phyloP scores from a whole-genome alignment of 208 protist genomes.

The Phytomonas francai region DNA sequence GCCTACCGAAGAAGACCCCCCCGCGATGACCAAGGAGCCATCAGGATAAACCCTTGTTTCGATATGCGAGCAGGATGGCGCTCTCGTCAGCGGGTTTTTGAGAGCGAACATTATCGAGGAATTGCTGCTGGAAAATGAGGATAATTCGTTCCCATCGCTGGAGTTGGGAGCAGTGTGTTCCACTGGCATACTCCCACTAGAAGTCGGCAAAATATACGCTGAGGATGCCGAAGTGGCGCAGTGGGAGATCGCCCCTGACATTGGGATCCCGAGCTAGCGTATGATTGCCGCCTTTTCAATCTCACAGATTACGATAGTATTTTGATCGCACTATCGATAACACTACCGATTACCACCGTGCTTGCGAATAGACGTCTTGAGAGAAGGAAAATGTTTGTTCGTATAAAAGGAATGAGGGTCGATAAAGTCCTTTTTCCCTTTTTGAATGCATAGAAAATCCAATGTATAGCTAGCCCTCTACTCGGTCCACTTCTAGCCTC shows the following conservation, averaged over 20 bases:
- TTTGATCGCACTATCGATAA: not conserved
- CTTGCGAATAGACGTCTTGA: not conserved
- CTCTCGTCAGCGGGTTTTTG: not conserved
- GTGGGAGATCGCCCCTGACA: not conserved
- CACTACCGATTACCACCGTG: not conserved
- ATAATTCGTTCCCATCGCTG: not conserved
- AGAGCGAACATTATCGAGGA: not conserved
- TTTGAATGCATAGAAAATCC: not conserved
- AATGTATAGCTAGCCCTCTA: not conserved
- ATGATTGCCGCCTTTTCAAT: not conserved
- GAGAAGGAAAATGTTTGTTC: not conserved
- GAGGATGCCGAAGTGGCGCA: not conserved
- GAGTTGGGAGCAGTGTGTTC: not conserved
- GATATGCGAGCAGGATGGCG: not conserved
- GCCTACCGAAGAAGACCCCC: not conserved
- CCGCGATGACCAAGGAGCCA: not conserved
- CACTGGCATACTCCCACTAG: not conserved
- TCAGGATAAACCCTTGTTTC: not conserved
- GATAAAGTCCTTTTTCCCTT: not conserved
- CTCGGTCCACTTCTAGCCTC: not conserved
- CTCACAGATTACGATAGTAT: not conserved
- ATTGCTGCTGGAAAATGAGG: conserved; percentile 1
- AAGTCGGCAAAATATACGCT: not conserved
- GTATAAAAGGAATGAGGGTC: not conserved
- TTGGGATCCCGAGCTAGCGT: not conserved